Evolutionary conservation across 2,329 filamentous ascomycete genomes (phyloP), one percentile per base, ranked within the genome.

Genomic region (Geosmithia flava): DNA sequence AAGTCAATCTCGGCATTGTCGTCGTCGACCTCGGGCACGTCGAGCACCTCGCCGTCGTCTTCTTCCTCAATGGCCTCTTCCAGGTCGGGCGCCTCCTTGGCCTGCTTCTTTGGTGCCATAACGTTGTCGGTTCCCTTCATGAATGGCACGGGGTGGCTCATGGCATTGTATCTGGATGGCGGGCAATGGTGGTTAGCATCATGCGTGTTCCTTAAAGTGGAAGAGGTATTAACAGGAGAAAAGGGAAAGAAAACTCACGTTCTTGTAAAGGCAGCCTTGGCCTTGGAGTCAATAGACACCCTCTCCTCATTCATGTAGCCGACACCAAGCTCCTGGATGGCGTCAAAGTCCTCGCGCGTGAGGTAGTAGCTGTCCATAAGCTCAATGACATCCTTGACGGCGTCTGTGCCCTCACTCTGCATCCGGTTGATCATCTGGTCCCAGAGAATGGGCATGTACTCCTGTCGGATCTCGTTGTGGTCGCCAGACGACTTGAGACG

Each of bases 351-450:
- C 20, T 98, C 93, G 52, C 85, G 84, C 1, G 93, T 97, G 49
- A 98, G 72, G 64, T 84, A 98, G 67, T 98, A 98, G 61, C 84
- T 89, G 61, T 98, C 93, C 93, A 98, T 97, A 48, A 96, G 74
- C 48, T 93, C 80, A 58, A 98, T 98, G 48, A 96, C 83, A 2
- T 86, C 83, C 1, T 78, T 75, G 4, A 96, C 84, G 7, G 78
- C 77, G 1, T 94, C 89, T 58, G 87, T 93, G 56, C 93, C 93
- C 49, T 94, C 83, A 0, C 70, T 63, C 56, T 88, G 78, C 48
- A 98, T 70, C 50, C 80, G 76, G 56, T 85, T 81, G 54, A 95
- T 75, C 20, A 91, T 74, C 58, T 83, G 80, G 44, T 85, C 77
- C 87, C 91, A 97, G 1, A 98, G 73, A 1, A 90, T 70, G 1